Evolutionary conservation across 2,329 filamentous ascomycete genomes (phyloP).

Genomic region (Trichoderma sp.): DNA sequence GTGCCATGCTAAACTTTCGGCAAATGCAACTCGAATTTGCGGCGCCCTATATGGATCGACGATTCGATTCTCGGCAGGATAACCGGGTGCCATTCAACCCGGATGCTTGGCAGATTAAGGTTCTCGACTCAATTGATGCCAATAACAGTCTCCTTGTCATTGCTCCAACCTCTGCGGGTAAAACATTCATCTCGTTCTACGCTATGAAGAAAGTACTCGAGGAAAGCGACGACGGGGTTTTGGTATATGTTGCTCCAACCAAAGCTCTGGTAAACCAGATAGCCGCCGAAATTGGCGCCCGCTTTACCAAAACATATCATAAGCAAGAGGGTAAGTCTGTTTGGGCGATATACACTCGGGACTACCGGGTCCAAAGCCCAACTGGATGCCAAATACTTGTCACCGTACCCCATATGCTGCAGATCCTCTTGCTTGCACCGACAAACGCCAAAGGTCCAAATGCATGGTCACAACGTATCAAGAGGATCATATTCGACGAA

Average conservation of each 20-base stretch:
- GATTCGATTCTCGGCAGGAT: conserved; percentile 68
- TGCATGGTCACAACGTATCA: conserved; percentile 67
- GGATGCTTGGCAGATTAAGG: conserved; percentile 74
- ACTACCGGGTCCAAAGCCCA: conserved; percentile 73
- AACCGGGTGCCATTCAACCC: conserved; percentile 69
- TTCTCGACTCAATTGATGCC: conserved; percentile 71
- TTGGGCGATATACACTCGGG: conserved; percentile 77
- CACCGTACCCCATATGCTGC: conserved; percentile 75
- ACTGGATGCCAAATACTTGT: conserved; percentile 73
- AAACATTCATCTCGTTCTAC: conserved; percentile 84
- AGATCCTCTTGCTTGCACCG: conserved; percentile 72
- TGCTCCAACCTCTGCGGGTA: conserved; percentile 76
- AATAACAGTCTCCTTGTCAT: conserved; percentile 73
- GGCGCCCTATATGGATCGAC: conserved; percentile 74
- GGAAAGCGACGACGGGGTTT: conserved; percentile 65
- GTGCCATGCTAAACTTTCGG: background rate
- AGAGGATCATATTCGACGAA: conserved; percentile 80
- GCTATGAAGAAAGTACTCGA: conserved; percentile 77
- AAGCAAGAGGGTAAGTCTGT: conserved; percentile 62
- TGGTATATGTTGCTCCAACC: conserved; percentile 79
- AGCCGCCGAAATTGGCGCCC: conserved; percentile 73
- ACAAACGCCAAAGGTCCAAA: conserved; percentile 57
- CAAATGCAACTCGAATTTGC: conserved; percentile 67
- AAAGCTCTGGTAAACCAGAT: conserved; percentile 85
- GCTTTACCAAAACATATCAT: conserved; percentile 67